Conservation (phyloP, 225 moss, liverwort and hornwort genomes). For the Lunularia cruciata region DNA sequence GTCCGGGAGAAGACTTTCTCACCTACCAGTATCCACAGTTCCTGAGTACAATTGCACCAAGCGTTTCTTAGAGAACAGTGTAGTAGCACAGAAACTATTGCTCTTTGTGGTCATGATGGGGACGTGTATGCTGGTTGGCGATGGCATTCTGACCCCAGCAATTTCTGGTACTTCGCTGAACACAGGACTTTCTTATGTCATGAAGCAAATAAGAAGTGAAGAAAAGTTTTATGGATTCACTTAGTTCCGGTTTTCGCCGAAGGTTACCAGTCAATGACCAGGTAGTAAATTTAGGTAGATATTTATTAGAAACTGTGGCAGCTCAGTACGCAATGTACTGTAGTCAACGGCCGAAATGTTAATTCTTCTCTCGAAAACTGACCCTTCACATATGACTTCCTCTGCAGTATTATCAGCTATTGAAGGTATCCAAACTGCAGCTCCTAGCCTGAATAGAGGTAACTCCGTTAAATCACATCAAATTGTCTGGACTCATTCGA, state of each 20-base stretch:
- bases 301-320: too few species aligned
- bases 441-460: slow-evolving; percentile 58
- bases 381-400: slow-evolving; percentile 10
- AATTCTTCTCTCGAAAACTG: too few species aligned
- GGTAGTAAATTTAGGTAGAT: too few species aligned
- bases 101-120: slow-evolving; percentile 83
- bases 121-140: slow-evolving; percentile 91
- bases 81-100: slow-evolving; percentile 51
- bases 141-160: slow-evolving; percentile 90
- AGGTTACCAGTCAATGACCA: too few species aligned
- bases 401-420: slow-evolving; percentile 77
- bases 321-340: too few species aligned
- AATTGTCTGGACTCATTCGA: too few species aligned
- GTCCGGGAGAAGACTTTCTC: slow-evolving; percentile 59
- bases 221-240: not conserved
- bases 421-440: slow-evolving; percentile 67
- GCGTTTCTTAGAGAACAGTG: slow-evolving; percentile 51
- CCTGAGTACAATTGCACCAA: slow-evolving; percentile 36
- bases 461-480: too few species aligned
- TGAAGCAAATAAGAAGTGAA: not conserved
- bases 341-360: too few species aligned
- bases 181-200: not conserved
- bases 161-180: slow-evolving; percentile 59
- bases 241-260: not conserved
- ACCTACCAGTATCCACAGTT: slow-evolving; percentile 41